Percentiles rank a stretch among this genome's conserved stretches.
phyloP scores from a whole-genome alignment of 2,329 filamentous ascomycete genomes.

The Truncatella angustata region DNA sequence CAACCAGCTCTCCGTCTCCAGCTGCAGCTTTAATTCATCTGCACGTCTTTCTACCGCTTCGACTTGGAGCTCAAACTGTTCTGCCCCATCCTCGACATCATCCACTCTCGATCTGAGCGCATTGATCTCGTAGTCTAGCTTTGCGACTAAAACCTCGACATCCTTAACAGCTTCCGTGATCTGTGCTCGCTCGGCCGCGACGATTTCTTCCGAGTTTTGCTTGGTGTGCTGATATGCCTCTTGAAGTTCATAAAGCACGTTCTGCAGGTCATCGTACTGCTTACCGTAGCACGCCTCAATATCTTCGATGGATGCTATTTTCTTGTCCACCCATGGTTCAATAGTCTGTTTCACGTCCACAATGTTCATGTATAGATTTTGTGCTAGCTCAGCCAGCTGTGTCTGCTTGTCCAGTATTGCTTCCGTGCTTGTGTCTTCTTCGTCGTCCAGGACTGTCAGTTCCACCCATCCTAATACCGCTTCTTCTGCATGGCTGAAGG shows the following conservation, averaged over 20 bases:
- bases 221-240: constrained; percentile 68
- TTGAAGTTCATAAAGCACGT: constrained; percentile 67
- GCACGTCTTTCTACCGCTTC: constrained; percentile 66
- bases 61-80: constrained; percentile 77
- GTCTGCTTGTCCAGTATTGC: constrained; percentile 13
- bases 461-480: constrained; percentile 68
- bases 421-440: constrained; percentile 29
- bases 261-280: constrained; percentile 65
- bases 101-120: constrained; percentile 76
- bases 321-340: constrained; percentile 59
- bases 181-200: constrained; percentile 66
- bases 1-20: constrained; percentile 63
- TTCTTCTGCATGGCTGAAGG: constrained; percentile 73
- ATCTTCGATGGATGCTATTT: constrained; percentile 53
- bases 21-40: constrained; percentile 58
- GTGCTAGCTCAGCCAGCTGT: constrained; percentile 51
- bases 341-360: constrained; percentile 50
- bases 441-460: constrained; percentile 41
- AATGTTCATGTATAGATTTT: constrained; percentile 52
- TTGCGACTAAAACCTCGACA: constrained; percentile 76
- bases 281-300: constrained; percentile 62
- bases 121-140: constrained; percentile 89
- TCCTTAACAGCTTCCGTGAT: constrained; percentile 73
- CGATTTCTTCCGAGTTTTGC: constrained; percentile 64
- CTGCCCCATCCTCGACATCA: constrained; percentile 82